Conservation (phyloP, 129 eudicot species). For the Pulicaria dysenterica region DNA sequence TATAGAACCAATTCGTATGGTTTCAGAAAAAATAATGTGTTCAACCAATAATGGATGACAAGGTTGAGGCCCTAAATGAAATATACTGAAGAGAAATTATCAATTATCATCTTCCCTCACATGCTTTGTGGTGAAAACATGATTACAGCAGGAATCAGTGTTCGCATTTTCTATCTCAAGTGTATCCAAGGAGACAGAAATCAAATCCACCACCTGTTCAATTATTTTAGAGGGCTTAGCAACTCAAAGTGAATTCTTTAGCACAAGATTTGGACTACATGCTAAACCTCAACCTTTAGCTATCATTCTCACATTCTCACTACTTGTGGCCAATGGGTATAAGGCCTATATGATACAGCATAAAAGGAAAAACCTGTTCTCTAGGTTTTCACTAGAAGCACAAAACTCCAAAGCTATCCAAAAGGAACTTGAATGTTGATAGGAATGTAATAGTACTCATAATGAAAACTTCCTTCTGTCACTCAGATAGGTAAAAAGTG, state of each 20-base stretch:
- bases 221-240: background rate
- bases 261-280: slow-evolving; percentile 21
- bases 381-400: slow-evolving; percentile 24
- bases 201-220: slow-evolving; percentile 2
- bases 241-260: slow-evolving; percentile 1
- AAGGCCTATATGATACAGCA: slow-evolving; percentile 14
- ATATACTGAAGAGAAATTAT: slow-evolving; percentile 13
- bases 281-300: slow-evolving; percentile 20
- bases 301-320: slow-evolving; percentile 20
- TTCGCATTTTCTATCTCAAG: slow-evolving; percentile 6
- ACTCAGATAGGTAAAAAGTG: slow-evolving; percentile 28
- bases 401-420: slow-evolving; percentile 27
- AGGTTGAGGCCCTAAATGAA: slow-evolving; percentile 12
- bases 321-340: slow-evolving; percentile 13
- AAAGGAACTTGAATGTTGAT: slow-evolving; percentile 27
- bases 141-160: background rate
- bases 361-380: slow-evolving; percentile 12
- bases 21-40: background rate
- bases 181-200: slow-evolving; percentile 7
- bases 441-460: slow-evolving; percentile 25
- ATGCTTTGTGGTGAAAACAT: background rate
- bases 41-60: background rate
- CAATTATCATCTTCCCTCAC: slow-evolving; percentile 4
- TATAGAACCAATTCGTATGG: slow-evolving; percentile 2
- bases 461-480: slow-evolving; percentile 23